Evolutionary conservation across 306 rosid species (phyloP).

Genomic region (Elaeagnus macrophylla): DNA sequence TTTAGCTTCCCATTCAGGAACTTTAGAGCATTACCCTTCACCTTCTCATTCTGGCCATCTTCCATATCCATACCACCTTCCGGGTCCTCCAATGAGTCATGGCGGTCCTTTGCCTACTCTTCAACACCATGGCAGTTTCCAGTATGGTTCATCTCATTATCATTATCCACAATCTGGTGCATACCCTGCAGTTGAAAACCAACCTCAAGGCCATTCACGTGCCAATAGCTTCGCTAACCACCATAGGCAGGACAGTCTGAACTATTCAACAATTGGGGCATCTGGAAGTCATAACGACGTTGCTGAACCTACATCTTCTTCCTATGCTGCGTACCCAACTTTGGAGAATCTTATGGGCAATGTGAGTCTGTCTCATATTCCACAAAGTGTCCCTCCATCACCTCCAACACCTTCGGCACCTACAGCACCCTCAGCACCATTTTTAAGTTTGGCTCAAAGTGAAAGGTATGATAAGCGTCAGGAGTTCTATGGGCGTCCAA

Average conservation of each 20-base stretch:
- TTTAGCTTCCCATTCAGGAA: constrained; percentile 24
- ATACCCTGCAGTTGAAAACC: constrained; percentile 28
- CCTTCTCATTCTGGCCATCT: constrained; percentile 6
- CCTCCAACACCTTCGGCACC: constrained; percentile 32
- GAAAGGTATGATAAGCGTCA: constrained; percentile 29
- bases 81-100: constrained; percentile 20
- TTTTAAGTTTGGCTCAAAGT: constrained; percentile 29
- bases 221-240: constrained; percentile 46
- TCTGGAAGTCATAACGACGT: constrained; percentile 14
- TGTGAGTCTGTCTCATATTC: constrained; percentile 42
- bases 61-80: constrained; percentile 16
- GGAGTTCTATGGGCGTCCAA: constrained; percentile 37
- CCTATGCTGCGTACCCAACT: constrained; percentile 44
- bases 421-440: constrained; percentile 12
- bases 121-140: constrained; percentile 48
- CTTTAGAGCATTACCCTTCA: constrained; percentile 13
- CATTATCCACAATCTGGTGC: constrained; percentile 33
- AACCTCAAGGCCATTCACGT: constrained; percentile 17
- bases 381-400: constrained; percentile 25
- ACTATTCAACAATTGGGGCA: constrained; percentile 13
- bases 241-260: constrained; percentile 25
- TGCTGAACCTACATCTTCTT: constrained; percentile 18
- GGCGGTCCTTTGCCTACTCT: constrained; percentile 34
- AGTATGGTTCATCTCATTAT: constrained; percentile 40
- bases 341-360: constrained; percentile 46